These are phyloP conservation scores for Saitozyma podzolica DNA, from an alignment of 768 basidiomycete genomes.

Conservation along the genomic window DNA sequence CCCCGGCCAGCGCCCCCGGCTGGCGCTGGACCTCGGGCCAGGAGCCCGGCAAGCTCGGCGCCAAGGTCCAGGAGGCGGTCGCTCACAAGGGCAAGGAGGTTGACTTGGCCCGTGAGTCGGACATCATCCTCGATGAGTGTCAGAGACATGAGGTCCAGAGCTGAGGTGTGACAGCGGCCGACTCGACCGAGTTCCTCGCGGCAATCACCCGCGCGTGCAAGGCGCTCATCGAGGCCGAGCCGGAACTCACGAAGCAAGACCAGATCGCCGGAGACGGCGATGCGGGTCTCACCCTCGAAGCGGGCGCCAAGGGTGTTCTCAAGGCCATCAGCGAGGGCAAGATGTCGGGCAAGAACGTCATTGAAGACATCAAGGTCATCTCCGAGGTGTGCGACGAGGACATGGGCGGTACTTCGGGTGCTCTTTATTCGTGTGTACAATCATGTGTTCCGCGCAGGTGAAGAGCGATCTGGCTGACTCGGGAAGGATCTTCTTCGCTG, in stretches of 20 bases:
- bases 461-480: not conserved
- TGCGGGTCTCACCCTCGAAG: slow-evolving; percentile 64
- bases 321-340: slow-evolving; percentile 60
- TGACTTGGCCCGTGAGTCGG: slow-evolving; percentile 35
- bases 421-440: slow-evolving; percentile 76
- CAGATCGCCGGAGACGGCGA: slow-evolving; percentile 88
- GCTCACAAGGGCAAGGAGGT: slow-evolving; percentile 34
- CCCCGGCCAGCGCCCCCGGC: slow-evolving; percentile 64
- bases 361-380: slow-evolving; percentile 66
- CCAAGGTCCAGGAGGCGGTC: slow-evolving; percentile 20
- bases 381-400: slow-evolving; percentile 73
- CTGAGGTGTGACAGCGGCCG: slow-evolving; percentile 22
- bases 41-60: slow-evolving; percentile 33
- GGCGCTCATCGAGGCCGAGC: slow-evolving; percentile 69
- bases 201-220: slow-evolving; percentile 37
- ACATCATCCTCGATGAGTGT: not conserved
- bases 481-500: slow-evolving; percentile 83
- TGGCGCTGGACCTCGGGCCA: slow-evolving; percentile 74
- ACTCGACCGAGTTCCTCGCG: slow-evolving; percentile 32
- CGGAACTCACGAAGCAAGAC: slow-evolving; percentile 88
- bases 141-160: not conserved
- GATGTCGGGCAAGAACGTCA: slow-evolving; percentile 66
- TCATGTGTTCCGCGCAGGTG: not conserved
- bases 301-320: slow-evolving; percentile 65
- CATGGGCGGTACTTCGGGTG: slow-evolving; percentile 92